Percentiles rank a stretch among this genome's conserved stretches.
These are phyloP conservation scores for Neofusicoccum sp. DNA, from an alignment of 2,329 filamentous ascomycete species.

Conservation along the genomic window DNA sequence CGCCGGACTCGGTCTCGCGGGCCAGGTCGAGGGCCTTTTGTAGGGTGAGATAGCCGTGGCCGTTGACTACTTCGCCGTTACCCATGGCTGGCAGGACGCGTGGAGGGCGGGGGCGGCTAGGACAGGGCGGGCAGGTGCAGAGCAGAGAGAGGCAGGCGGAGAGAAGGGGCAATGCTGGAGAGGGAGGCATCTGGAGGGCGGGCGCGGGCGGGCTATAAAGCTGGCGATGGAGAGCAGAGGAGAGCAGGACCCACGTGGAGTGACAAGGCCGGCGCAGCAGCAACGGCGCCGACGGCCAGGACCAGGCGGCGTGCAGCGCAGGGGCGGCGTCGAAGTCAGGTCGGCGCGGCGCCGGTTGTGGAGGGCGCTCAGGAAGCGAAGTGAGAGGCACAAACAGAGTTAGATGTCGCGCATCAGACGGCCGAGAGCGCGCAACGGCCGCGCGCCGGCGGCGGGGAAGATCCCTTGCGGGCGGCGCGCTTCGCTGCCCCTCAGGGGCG, in stretches of 20 bases:
- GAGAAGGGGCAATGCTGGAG: slow-evolving; percentile 8
- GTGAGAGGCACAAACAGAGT: slow-evolving; percentile 5
- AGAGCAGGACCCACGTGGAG: slow-evolving; percentile 19
- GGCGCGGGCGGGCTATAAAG: slow-evolving; percentile 13
- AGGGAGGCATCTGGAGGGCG: neutral
- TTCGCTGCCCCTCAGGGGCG: neutral
- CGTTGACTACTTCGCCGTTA: slow-evolving; percentile 42
- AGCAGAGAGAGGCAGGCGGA: slow-evolving; percentile 16
- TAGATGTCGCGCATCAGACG: slow-evolving; percentile 16
- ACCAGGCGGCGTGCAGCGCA: neutral
- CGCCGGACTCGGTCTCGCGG: slow-evolving; percentile 70
- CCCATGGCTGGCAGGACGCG: slow-evolving; percentile 36
- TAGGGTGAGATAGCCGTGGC: slow-evolving; percentile 53
- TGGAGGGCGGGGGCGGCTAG: slow-evolving; percentile 27
- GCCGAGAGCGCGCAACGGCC: slow-evolving; percentile 8
- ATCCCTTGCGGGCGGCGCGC: neutral
- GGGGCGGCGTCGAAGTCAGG: neutral
- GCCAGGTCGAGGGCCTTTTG: slow-evolving; percentile 74
- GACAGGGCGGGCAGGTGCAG: slow-evolving; percentile 30
- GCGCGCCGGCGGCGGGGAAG: slow-evolving; percentile 1
- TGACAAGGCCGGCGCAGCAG: slow-evolving; percentile 6
- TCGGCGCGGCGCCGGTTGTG: neutral
- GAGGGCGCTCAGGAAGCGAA: neutral
- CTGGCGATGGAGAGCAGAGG: neutral
- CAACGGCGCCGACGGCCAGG: slow-evolving; percentile 11